A percentile compares a stretch with the other conserved stretches of the same genome.
phyloP scores from a whole-genome alignment of 768 basidiomycete species.

The Suillus clintonianus region DNA sequence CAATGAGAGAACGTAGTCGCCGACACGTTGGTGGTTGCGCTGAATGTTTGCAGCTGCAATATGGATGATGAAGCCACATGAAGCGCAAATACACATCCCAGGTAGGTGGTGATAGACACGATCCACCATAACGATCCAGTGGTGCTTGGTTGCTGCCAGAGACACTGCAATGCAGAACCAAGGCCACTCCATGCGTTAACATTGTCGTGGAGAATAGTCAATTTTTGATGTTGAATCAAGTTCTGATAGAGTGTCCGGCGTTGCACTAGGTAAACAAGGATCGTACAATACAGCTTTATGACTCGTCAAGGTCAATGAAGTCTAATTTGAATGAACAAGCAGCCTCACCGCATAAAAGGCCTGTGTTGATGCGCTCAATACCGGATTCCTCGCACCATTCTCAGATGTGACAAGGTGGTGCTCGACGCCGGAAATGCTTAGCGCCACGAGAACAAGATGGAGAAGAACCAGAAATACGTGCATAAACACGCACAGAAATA shows the following conservation, averaged over 20 bases:
- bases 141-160: constrained; percentile 6
- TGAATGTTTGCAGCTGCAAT: constrained; percentile 8
- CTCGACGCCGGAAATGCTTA: neutral
- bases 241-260: constrained; percentile 9
- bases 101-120: constrained; percentile 2
- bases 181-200: constrained; percentile 8
- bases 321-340: neutral
- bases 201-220: constrained; percentile 4
- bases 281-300: constrained; percentile 11
- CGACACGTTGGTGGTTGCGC: neutral
- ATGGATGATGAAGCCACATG: constrained; percentile 12
- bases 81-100: constrained; percentile 2
- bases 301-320: neutral
- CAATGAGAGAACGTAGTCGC: neutral
- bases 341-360: constrained; percentile 9
- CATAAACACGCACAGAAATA: neutral
- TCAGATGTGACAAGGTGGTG: constrained; percentile 1
- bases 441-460: constrained; percentile 7
- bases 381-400: neutral
- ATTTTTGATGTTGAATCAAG: constrained; percentile 3
- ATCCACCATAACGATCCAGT: constrained; percentile 1
- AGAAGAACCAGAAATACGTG: constrained; percentile 10
- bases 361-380: neutral
- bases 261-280: constrained; percentile 13
- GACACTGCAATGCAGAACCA: constrained; percentile 2